These are phyloP conservation scores for Trichoderma cornu-damae DNA, from an alignment of 2,329 filamentous ascomycete genomes.

Conservation along the genomic window DNA sequence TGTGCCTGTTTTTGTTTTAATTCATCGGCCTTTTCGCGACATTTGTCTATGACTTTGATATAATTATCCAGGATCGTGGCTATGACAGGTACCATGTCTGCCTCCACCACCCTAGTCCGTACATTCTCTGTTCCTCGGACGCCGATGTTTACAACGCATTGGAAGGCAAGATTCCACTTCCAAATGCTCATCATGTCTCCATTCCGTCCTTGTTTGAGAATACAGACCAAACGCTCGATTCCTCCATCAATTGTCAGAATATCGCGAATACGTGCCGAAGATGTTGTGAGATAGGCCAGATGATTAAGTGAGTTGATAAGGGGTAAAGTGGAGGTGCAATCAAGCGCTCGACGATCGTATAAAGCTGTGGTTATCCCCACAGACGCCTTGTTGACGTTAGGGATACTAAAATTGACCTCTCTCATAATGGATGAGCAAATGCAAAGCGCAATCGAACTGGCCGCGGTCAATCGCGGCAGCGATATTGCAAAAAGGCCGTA, in stretches of 20 bases:
- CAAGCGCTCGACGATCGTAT: slow-evolving; percentile 93
- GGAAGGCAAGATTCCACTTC: slow-evolving; percentile 99
- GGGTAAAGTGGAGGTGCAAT: slow-evolving; percentile 95
- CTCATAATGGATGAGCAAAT: slow-evolving; percentile 64
- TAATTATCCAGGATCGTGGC: slow-evolving; percentile 98
- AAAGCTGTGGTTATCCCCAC: slow-evolving; percentile 97
- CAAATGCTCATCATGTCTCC: slow-evolving; percentile 99
- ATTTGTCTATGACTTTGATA: slow-evolving; percentile 91
- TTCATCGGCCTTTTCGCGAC: slow-evolving; percentile 79
- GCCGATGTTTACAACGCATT: slow-evolving; percentile 98
- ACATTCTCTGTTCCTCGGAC: slow-evolving; percentile 93
- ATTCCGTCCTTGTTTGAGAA: slow-evolving; percentile 93
- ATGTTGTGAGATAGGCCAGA: slow-evolving; percentile 95
- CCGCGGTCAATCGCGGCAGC: neutral
- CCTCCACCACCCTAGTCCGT: slow-evolving; percentile 90
- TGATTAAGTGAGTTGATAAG: slow-evolving; percentile 99
- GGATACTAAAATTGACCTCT: slow-evolving; percentile 99
- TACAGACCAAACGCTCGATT: slow-evolving; percentile 92
- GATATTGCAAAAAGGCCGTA: neutral
- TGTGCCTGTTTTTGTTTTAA: slow-evolving; percentile 65
- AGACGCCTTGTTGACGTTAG: slow-evolving; percentile 98
- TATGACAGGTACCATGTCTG: slow-evolving; percentile 98
- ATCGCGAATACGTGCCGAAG: slow-evolving; percentile 92
- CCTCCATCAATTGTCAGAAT: slow-evolving; percentile 98
- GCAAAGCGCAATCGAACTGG: slow-evolving; percentile 1